phyloP scores from a whole-genome alignment of 495 filamentous ascomycete species.

The Penicillium odoratum region DNA sequence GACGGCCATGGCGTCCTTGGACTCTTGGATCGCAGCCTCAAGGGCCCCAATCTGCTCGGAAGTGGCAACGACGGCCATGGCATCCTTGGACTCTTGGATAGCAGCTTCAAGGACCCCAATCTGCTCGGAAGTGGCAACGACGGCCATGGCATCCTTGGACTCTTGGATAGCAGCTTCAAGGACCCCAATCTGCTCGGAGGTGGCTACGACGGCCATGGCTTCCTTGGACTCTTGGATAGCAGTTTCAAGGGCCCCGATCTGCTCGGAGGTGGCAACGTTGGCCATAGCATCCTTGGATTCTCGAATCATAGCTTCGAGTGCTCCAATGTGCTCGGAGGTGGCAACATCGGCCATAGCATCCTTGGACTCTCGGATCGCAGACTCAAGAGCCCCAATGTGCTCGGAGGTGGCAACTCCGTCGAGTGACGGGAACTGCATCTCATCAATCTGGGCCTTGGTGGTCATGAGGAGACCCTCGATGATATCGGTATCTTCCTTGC shows the following conservation, averaged over 20 bases:
- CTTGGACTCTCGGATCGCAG: too few species aligned
- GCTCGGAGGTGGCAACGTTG: conserved; percentile 65
- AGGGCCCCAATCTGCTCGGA: conserved; percentile 75
- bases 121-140: conserved; percentile 53
- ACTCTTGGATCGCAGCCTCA: conserved; percentile 65
- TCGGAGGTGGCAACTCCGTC: conserved; percentile 23
- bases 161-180: too few species aligned
- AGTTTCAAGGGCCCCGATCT: conserved; percentile 70
- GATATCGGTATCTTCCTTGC: conserved; percentile 77
- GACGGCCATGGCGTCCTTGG: conserved; percentile 13
- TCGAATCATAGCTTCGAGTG: too few species aligned
- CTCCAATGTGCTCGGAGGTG: too few species aligned
- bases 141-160: too few species aligned
- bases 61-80: conserved; percentile 47
- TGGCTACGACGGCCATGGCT: conserved; percentile 56
- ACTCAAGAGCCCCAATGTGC: too few species aligned
- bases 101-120: conserved; percentile 71
- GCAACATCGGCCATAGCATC: too few species aligned
- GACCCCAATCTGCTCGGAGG: conserved; percentile 24
- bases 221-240: conserved; percentile 71
- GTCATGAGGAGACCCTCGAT: conserved; percentile 85
- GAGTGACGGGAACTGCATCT: conserved; percentile 62
- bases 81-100: conserved; percentile 55
- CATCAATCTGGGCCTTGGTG: conserved; percentile 80
- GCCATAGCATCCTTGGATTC: too few species aligned